Evolutionary conservation across 345 rosid genomes (phyloP), one percentile per base, ranked within the genome.

Genomic region (Leavenworthia alabamica): DNA sequence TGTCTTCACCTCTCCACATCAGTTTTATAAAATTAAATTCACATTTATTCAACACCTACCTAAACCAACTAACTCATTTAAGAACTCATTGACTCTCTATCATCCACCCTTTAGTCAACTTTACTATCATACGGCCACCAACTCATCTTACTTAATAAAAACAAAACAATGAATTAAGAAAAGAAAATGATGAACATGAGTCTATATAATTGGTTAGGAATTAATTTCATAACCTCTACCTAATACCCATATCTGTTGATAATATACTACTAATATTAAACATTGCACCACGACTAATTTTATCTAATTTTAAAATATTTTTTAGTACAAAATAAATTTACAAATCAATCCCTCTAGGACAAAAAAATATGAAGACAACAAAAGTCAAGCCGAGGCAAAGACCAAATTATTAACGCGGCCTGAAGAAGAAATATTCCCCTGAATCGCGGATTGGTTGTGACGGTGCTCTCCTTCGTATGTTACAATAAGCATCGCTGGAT

Each of bases 381-480:
- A 13, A 51, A 49, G 53, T 71, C 60, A 57, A 28, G 64, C 61
- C 29, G 89, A 83, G 55, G 82, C 76, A 61, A 83, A 82, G 2
- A 74, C 83, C 62, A 82, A 44, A 48, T 80, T 83, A 47, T 48
- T 56, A 14, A 78, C 68, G 13, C n/a, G n/a, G n/a, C 72, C 73
- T 10, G 73, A 47, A 15, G 76, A 49, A 14, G 76, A 44, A 47
- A 66, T 14, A 67, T 74, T 80, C 60, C 77, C 89, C 61, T 75
- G 83, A 78, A 75, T 45, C 69, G 75, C 86, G 58, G 77, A 3
- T 41, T 72, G 86, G 11, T 72, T 29, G 42, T 91, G 98, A 16
- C 78, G 86, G 73, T 92, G 98, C 73, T 92, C 98, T 53, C 91
- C 95, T 65, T 86, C 91, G 80, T 92, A 92, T 0, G 97, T 86